phyloP scores from a whole-genome alignment of 192 early-diverging fungal genomes.

The Mortierella hygrophila region DNA sequence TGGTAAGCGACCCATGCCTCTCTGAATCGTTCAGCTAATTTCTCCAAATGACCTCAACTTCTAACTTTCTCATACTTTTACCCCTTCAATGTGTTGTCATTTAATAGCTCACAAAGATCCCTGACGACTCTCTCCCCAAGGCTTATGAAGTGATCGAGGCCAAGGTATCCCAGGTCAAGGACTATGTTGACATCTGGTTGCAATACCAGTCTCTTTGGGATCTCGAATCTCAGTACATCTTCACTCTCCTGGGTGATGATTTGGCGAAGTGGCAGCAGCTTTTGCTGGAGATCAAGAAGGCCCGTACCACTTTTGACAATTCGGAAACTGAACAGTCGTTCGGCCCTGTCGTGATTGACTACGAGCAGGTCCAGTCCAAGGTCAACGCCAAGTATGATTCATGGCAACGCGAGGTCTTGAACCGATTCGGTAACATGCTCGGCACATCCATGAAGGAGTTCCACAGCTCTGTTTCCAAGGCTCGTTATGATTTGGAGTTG shows the following conservation, averaged over 20 bases:
- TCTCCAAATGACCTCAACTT: neutral
- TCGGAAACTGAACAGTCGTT: conserved; percentile 91
- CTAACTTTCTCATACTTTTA: neutral
- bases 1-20: conserved; percentile 38
- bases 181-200: conserved; percentile 95
- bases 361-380: conserved; percentile 98
- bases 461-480: conserved; percentile 78
- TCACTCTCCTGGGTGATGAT: conserved; percentile 87
- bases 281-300: conserved; percentile 93
- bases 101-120: conserved; percentile 73
- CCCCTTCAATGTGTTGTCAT: neutral
- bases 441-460: conserved; percentile 86
- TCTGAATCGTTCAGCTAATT: neutral
- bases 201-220: conserved; percentile 99
- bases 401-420: conserved; percentile 97
- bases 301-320: conserved; percentile 96
- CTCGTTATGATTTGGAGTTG: conserved; percentile 89
- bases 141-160: conserved; percentile 90
- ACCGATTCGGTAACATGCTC: conserved; percentile 89
- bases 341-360: conserved; percentile 90
- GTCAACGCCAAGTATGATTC: conserved; percentile 97
- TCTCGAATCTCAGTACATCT: conserved; percentile 88
- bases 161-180: conserved; percentile 79
- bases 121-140: conserved; percentile 72
- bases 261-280: conserved; percentile 94